phyloP scores from a whole-genome alignment of 768 basidiomycete species.

The Galerina sulciceps region DNA sequence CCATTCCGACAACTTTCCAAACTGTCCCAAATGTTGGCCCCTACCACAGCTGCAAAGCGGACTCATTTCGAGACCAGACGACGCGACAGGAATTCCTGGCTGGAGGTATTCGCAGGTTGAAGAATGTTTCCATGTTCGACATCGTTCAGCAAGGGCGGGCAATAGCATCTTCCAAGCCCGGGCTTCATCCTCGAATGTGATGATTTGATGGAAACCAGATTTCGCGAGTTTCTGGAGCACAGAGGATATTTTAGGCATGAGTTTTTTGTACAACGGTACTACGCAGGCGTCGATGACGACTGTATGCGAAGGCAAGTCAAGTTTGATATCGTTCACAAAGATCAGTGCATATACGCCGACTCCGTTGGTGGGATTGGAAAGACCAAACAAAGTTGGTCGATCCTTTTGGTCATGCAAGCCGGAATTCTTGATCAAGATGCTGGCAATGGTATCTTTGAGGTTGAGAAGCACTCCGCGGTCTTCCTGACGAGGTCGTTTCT shows the following conservation, averaged over 20 bases:
- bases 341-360: conserved; percentile 46
- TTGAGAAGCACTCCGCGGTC: conserved; percentile 17
- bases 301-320: conserved; percentile 54
- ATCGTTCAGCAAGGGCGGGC: conserved; percentile 55
- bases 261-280: conserved; percentile 34
- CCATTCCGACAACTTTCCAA: background rate
- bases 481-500: background rate
- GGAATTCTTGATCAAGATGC: conserved; percentile 19
- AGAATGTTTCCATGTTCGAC: conserved; percentile 54
- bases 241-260: conserved; percentile 20
- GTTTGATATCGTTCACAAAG: conserved; percentile 47
- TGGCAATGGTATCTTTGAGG: conserved; percentile 25
- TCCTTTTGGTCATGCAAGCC: conserved; percentile 1
- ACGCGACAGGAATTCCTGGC: conserved; percentile 40
- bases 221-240: conserved; percentile 9
- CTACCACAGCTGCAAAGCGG: conserved; percentile 57
- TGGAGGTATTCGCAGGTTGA: conserved; percentile 49
- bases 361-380: conserved; percentile 22
- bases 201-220: conserved; percentile 13
- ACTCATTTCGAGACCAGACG: conserved; percentile 32
- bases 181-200: conserved; percentile 35
- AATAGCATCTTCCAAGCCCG: conserved; percentile 55
- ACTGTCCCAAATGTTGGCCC: too few species aligned
- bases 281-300: conserved; percentile 55
- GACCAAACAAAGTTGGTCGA: conserved; percentile 17